Base-by-base conservation (phyloP, 495 filamentous ascomycete species). In the Friedmanniomyces simplex region DNA sequence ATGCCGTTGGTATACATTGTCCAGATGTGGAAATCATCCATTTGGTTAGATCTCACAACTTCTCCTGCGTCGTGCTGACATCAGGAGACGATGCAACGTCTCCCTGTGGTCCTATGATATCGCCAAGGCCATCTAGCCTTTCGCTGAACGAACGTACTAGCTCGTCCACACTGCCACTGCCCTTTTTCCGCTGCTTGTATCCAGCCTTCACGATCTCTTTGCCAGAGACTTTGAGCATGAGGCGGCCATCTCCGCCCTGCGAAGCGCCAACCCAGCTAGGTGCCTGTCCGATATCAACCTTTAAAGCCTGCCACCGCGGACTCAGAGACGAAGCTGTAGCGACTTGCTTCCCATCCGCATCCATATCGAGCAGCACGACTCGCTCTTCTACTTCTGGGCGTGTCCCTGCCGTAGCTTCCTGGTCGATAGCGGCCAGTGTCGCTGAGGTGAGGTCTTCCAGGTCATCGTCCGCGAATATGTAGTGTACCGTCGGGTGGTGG, bases 401-500 rank as follows among this genome's bases (percentile, higher is more conserved):
- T 32, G 28, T 32, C 28, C 28, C 28, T 32, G 21, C 47, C n/a
- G 43, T 20, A 8, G 39, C n/a, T 16, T 21, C 58, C 22, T 62
- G 42, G 10, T 67, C 68, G 0, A 70, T 60, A 18, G 65, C 59
- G 1, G 55, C 56, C 52, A 72, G 63, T 2, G 61, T 59, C 2
- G 67, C 68, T 1, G 63, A 59, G 1, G 68, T 72, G 8, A 74
- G 54, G 10, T 68, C 49, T 5, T 67, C 68, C 1, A 65, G 67
- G 52, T 71, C 65, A 52, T 72, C 69, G 39, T 76, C 73, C 20
- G 63, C 55, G 32, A 77, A 97, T 58, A 96, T 80, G 73, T 97
- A 97, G 76, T 91, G 89, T 1, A 95, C 82, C 41, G 77, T 82
- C 21, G 83, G 82, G 59, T 94, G 91, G 70, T 91, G 77, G 71